A percentile compares a stretch with the other conserved stretches of the same genome.
phyloP scores from a whole-genome alignment of 805 yeast genomes.

The Nakazawaea ishiwadae region DNA sequence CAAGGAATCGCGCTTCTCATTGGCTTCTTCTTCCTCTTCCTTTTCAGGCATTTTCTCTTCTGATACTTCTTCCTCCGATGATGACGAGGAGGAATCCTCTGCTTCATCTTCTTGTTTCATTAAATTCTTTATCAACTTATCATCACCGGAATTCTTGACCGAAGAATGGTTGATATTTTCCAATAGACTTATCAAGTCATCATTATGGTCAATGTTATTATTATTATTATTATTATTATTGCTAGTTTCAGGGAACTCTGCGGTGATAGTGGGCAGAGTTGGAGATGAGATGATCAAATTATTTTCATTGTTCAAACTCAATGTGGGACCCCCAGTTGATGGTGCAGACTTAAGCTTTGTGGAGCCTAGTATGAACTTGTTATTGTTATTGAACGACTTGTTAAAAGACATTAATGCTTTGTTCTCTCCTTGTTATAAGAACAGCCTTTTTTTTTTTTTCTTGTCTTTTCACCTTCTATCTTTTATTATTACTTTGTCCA shows the following conservation, averaged over 20 bases:
- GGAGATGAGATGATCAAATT: constrained; percentile 2
- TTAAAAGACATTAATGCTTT: constrained; percentile 6
- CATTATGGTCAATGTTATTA: not conserved
- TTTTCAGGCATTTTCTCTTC: not conserved
- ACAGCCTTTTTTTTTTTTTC: not conserved
- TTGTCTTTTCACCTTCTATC: not conserved
- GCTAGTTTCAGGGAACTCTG: not conserved
- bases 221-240: not conserved
- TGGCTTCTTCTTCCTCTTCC: not conserved
- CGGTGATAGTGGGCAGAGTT: not conserved
- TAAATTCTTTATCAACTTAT: not conserved
- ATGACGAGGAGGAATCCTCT: too few species aligned
- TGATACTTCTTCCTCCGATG: not conserved
- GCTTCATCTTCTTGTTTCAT: not conserved
- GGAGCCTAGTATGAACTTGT: constrained; percentile 10
- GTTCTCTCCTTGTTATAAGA: not conserved
- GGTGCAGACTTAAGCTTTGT: constrained; percentile 7
- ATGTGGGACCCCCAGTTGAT: constrained; percentile 10
- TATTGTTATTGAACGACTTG: constrained; percentile 5
- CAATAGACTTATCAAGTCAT: constrained; percentile 7
- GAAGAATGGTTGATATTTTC: constrained; percentile 5
- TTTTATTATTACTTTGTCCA: too few species aligned
- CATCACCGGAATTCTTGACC: not conserved
- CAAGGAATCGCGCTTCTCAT: not conserved
- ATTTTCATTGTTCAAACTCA: constrained; percentile 10